Percentiles rank a stretch among this genome's conserved stretches.
Evolutionary conservation across 2,329 filamentous ascomycete genomes (phyloP).

Genomic region (Diplodia corticola): DNA sequence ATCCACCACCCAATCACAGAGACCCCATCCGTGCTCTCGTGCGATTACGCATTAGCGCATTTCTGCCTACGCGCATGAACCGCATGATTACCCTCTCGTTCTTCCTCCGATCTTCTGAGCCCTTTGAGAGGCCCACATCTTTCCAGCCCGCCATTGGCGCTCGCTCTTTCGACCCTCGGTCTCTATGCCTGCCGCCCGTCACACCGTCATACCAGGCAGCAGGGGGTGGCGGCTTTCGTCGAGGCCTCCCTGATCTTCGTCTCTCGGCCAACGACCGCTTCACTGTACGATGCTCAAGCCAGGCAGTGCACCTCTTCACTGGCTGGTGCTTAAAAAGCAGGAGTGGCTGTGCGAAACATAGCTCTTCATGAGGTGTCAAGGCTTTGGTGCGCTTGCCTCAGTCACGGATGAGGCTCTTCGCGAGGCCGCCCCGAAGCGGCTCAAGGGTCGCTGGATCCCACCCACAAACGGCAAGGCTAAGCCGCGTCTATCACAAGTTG

Average conservation of each 20-base stretch:
- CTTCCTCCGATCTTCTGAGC: background rate
- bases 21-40: background rate
- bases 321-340: background rate
- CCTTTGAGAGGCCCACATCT: background rate
- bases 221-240: background rate
- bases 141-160: background rate
- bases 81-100: background rate
- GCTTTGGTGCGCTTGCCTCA: background rate
- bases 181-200: background rate
- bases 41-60: conserved; percentile 4
- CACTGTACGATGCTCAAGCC: background rate
- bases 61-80: conserved; percentile 9
- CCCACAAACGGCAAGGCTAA: background rate
- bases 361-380: background rate
- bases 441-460: background rate
- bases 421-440: background rate
- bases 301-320: background rate
- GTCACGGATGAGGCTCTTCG: background rate
- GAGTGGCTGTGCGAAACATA: background rate
- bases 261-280: too few species aligned
- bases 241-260: background rate
- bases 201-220: background rate
- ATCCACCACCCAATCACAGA: background rate
- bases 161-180: background rate
- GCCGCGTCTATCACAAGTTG: background rate